A percentile compares a stretch with the other conserved stretches of the same genome.
Evolutionary conservation across 345 rosid species (phyloP).

Genomic region (Salix caprea): DNA sequence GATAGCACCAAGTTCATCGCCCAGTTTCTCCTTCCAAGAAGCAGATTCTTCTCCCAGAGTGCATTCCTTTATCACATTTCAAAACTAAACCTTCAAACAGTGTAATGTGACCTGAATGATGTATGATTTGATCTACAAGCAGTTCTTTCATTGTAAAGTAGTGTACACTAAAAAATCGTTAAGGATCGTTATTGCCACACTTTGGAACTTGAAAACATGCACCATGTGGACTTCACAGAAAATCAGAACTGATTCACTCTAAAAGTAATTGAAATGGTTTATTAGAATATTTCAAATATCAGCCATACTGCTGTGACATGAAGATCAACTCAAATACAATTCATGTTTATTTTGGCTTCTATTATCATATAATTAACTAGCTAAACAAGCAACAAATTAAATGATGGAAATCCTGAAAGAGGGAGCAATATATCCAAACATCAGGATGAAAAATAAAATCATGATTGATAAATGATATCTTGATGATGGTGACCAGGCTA

Average conservation of each 20-base stretch:
- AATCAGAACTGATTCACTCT: neutral
- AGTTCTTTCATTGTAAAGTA: neutral
- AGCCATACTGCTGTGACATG: neutral
- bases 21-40: conserved; percentile 37
- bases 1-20: conserved; percentile 40
- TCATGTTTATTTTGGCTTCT: neutral
- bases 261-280: neutral
- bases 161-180: neutral
- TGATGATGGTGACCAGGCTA: conserved; percentile 60
- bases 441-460: conserved; percentile 34
- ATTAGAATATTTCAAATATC: neutral
- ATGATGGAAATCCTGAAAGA: conserved; percentile 20
- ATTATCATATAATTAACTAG: neutral
- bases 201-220: neutral
- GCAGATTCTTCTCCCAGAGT: conserved; percentile 37
- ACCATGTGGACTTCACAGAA: neutral
- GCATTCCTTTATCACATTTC: conserved; percentile 57
- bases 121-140: neutral
- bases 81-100: conserved; percentile 39
- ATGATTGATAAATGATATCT: conserved; percentile 43
- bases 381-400: neutral
- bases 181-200: neutral
- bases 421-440: conserved; percentile 45
- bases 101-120: conserved; percentile 6
- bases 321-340: neutral